Percentiles rank a stretch among this genome's conserved stretches.
phyloP scores from a whole-genome alignment of 345 rosid genomes.

The Litchi chinensis region DNA sequence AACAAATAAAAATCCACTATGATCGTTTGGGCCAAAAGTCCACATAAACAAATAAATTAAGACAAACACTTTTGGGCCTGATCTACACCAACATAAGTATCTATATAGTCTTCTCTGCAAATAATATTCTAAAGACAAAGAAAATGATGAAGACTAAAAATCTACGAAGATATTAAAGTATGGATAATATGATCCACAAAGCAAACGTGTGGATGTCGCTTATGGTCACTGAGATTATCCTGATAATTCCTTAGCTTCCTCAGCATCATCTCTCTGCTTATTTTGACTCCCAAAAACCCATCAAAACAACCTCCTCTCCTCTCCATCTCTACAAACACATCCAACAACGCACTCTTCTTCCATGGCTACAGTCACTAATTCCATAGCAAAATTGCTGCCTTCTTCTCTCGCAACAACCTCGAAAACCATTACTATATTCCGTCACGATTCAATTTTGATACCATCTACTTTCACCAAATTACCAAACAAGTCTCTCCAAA shows the following conservation, averaged over 20 bases:
- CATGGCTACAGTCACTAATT: constrained; percentile 58
- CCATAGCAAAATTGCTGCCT: constrained; percentile 48
- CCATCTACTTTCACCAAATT: constrained; percentile 15
- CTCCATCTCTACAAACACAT: not conserved
- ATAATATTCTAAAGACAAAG: not conserved
- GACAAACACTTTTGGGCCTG: not conserved
- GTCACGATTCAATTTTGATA: not conserved
- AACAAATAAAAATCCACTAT: not conserved
- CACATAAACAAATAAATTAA: no score
- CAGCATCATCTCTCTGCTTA: not conserved
- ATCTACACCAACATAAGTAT: not conserved
- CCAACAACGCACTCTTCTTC: constrained; percentile 14
- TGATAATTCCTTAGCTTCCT: not conserved
- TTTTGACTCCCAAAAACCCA: not conserved
- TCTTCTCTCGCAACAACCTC: constrained; percentile 31
- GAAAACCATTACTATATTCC: constrained; percentile 16
- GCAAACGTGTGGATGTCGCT: constrained; percentile 24
- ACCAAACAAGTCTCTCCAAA: not conserved
- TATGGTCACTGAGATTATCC: constrained; percentile 9
- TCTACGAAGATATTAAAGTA: not conserved
- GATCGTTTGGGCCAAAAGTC: not conserved
- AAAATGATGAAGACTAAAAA: not conserved
- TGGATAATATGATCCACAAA: constrained; percentile 14
- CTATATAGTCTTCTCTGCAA: not conserved
- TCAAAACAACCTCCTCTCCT: not conserved